Percentiles rank a stretch among this genome's conserved stretches.
phyloP scores from a whole-genome alignment of 257 asterid species.

The Cynanchum wilfordii region DNA sequence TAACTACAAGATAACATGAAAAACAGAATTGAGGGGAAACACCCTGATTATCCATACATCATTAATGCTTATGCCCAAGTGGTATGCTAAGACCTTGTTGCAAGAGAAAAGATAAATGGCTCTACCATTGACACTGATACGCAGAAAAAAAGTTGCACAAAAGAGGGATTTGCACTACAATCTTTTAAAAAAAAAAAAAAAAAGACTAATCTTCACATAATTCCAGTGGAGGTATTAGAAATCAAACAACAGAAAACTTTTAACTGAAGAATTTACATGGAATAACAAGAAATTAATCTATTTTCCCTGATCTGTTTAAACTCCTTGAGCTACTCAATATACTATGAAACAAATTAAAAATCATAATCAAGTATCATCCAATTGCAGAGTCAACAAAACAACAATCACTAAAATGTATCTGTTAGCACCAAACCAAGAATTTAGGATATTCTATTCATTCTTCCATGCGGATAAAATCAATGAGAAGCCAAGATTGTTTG shows the following conservation, averaged over 20 bases:
- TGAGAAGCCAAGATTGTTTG: conserved; percentile 37
- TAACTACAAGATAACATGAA: neutral
- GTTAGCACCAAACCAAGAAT: conserved; percentile 29
- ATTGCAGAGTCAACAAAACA: conserved; percentile 23
- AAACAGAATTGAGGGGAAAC: neutral
- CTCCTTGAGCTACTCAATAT: conserved; percentile 16
- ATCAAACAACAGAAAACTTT: conserved; percentile 9
- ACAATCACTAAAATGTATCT: conserved; percentile 23
- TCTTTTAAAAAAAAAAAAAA: neutral
- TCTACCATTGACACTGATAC: neutral
- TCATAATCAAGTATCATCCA: conserved; percentile 22
- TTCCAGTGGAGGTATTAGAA: conserved; percentile 11
- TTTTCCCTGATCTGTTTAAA: conserved; percentile 9
- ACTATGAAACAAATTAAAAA: conserved; percentile 17
- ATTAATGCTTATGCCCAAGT: neutral
- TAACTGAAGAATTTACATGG: conserved; percentile 25
- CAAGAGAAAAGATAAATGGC: neutral
- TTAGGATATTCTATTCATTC: conserved; percentile 34
- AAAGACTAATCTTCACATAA: conserved; percentile 5
- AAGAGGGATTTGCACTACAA: conserved; percentile 4
- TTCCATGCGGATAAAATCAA: conserved; percentile 44
- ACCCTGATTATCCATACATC: neutral
- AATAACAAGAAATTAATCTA: conserved; percentile 13
- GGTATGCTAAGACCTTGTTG: neutral
- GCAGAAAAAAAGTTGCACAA: neutral